Base-by-base conservation (phyloP, 2,329 filamentous ascomycete species). In the Dactylellina leptospora region DNA sequence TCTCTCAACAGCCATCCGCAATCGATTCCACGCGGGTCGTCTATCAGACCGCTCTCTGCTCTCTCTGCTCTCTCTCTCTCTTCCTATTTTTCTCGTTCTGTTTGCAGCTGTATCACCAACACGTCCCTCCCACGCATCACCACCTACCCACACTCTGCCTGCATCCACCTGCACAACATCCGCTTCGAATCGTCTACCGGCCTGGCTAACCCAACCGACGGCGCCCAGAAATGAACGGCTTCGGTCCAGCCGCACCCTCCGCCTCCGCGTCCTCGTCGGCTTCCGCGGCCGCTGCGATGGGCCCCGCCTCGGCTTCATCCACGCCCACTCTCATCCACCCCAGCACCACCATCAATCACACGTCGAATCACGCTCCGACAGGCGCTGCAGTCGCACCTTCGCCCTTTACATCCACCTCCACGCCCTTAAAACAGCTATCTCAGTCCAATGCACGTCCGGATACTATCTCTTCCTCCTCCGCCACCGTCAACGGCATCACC, bases 161-260 rank as follows among this genome's bases (percentile, higher is more conserved):
- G n/a, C n/a, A n/a, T n/a, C n/a, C n/a, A n/a, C n/a, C n/a, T n/a
- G n/a, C n/a, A n/a, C n/a, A n/a, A n/a, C n/a, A n/a, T n/a, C n/a
- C n/a, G n/a, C n/a, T n/a, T n/a, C n/a, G n/a, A n/a, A n/a, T n/a
- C n/a, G n/a, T n/a, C n/a, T n/a, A n/a, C n/a, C n/a, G 1, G 42
- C 58, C 55, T 56, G 56, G 36, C 48, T 22, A 47, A 18, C 44
- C 38, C 51, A 38, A 38, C 45, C 50, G 9, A n/a, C 44, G 53
- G 62, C 62, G 62, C 54, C 38, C 59, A 64, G 59, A 59, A 42
- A 72, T 72, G 68, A 72, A 72, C 54, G 68, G 68, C 27, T 63
- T 72, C 38, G 59, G 59, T 18, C 13, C 18, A 11, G 33, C 27
- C 11, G 3, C 45, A 33, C 68, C 68, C 36, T 50, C 63, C 11